Evolutionary conservation across 495 filamentous ascomycete genomes (phyloP).

Genomic region (Amniculicola lignicola): DNA sequence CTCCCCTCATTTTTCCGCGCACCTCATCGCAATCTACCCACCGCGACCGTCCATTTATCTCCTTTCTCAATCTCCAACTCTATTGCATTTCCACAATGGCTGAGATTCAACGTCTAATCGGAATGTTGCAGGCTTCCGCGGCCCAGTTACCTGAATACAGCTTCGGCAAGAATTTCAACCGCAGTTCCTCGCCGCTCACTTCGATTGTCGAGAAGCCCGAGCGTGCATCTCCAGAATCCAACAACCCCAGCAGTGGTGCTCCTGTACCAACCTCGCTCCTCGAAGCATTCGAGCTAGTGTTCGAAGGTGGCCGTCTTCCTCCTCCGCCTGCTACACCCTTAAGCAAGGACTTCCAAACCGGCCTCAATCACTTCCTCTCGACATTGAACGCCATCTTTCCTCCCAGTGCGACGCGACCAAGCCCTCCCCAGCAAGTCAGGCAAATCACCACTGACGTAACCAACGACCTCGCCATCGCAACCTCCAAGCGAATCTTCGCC

Average conservation of each 20-base stretch:
- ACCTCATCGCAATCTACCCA: not conserved
- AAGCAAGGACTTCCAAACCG: not conserved
- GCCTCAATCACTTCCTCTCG: not conserved
- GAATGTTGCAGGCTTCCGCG: slow-evolving; percentile 5
- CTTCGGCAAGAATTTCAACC: not conserved
- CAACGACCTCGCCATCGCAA: slow-evolving; percentile 17
- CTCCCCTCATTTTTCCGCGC: slow-evolving; percentile 1
- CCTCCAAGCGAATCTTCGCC: slow-evolving; percentile 11
- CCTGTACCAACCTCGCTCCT: not conserved
- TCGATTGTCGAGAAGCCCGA: not conserved
- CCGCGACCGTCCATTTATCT: not conserved
- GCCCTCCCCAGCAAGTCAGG: not conserved
- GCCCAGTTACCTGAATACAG: not conserved
- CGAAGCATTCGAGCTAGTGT: not conserved
- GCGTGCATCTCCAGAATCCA: not conserved
- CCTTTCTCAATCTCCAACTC: not conserved
- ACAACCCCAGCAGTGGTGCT: not conserved
- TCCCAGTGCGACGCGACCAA: not conserved
- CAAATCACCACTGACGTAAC: not conserved
- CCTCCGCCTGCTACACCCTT: not conserved
- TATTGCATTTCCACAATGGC: slow-evolving; percentile 15
- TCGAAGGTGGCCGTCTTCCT: not conserved
- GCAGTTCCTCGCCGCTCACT: not conserved
- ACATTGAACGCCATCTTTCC: not conserved
- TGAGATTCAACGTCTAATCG: slow-evolving; percentile 12